Base-by-base conservation (phyloP, 2,329 filamentous ascomycete species). In the Lasiodiplodia theobromae region DNA sequence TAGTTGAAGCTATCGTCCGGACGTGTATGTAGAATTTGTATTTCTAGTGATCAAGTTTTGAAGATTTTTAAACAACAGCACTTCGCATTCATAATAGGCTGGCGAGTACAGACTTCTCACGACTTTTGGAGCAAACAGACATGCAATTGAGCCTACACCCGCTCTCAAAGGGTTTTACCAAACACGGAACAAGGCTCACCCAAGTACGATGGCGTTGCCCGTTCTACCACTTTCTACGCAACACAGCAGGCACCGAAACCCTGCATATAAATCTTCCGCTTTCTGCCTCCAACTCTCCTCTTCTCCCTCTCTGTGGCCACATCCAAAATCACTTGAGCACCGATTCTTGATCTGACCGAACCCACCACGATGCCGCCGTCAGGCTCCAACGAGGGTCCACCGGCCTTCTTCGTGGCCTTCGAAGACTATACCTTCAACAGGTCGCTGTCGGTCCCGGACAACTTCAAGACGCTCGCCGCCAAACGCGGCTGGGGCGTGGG, bases 391-490 rank as follows among this genome's bases (percentile, higher is more conserved):
- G 40, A 62, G 25, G 58, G 40, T 25, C 16, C 40, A 4, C 58
- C 25, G 25, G 23, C 8, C 25, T 66, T 57, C 12, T 66, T 66
- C 52, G 5, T 28, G 10, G 23, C 18, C 3, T 49, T 57, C 25
- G 5, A 5, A 0, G 52, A 44, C 52, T 51, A 66, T 25, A 51
- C 25, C 8, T 37, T 66, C 52, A 25, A 58, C 40, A 21, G 14
- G 18, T 49, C 38, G n/a, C 21, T 31, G 12, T 47, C n/a, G 2
- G 37, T 34, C 11, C 25, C n/a, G 14, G 40, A 25, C 4, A 57
- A 66, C 52, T 66, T 66, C 53, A 57, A 57, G 52, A 18, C 14
- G 4, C 64, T 66, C 18, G 28, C 52, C 4, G 10, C 14, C 52
- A 11, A 49, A 38, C 64, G 64, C 25, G 25, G 52, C 53, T 66